phyloP scores from a whole-genome alignment of 2,329 filamentous ascomycete species.

The Aspergillus viridinutans region DNA sequence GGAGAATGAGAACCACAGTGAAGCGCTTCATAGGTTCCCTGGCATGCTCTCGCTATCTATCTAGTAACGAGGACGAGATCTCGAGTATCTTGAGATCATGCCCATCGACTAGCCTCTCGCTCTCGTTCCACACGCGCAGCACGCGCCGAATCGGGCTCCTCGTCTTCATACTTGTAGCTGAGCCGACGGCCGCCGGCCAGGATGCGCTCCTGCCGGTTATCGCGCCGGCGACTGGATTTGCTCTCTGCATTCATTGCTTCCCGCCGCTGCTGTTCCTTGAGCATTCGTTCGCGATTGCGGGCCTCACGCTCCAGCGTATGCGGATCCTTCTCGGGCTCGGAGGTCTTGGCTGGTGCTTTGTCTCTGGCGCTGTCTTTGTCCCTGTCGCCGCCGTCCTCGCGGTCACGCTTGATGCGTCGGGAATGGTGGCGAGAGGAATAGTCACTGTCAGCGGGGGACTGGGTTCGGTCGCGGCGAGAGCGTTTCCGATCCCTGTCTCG shows the following conservation, averaged over 20 bases:
- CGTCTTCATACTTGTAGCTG: constrained; percentile 50
- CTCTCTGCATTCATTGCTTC: constrained; percentile 47
- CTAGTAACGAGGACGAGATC: not conserved
- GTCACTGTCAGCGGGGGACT: constrained; percentile 29
- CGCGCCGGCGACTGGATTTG: constrained; percentile 31
- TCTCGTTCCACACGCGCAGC: constrained; percentile 37
- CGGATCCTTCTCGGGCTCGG: constrained; percentile 55
- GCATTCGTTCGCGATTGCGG: constrained; percentile 57
- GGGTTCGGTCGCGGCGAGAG: constrained; percentile 39
- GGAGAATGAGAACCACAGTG: not conserved
- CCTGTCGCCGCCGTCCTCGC: constrained; percentile 24
- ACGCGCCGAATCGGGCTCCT: constrained; percentile 34
- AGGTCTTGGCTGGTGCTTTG: constrained; percentile 10
- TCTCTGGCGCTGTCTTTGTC: constrained; percentile 19
- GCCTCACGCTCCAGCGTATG: constrained; percentile 70
- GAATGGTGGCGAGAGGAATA: constrained; percentile 31
- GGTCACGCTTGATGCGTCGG: constrained; percentile 34
- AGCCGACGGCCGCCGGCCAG: constrained; percentile 35
- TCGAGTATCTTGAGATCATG: constrained; percentile 5
- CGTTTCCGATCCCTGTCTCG: constrained; percentile 31
- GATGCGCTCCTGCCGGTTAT: constrained; percentile 29
- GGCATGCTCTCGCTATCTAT: not conserved
- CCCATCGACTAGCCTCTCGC: constrained; percentile 34
- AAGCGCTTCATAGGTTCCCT: not conserved
- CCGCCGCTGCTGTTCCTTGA: constrained; percentile 62